phyloP scores from a whole-genome alignment of 805 yeast species.

The Candida parachauliodes region DNA sequence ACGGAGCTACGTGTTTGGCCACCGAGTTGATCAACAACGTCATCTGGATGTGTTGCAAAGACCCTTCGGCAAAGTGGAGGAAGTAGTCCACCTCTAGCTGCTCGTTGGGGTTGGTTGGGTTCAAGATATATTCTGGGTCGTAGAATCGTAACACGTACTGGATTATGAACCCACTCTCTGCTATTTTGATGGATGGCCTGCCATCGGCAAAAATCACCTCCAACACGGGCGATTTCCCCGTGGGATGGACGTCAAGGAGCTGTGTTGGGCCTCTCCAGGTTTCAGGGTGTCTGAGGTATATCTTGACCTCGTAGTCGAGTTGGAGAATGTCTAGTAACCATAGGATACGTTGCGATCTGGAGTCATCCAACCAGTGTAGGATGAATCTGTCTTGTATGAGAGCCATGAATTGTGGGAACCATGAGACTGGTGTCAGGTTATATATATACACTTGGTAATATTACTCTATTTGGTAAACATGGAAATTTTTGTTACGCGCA shows the following conservation, averaged over 20 bases:
- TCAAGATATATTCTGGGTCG: slow-evolving; percentile 26
- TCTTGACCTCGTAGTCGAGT: slow-evolving; percentile 51
- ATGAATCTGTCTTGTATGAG: slow-evolving; percentile 18
- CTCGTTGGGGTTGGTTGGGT: slow-evolving; percentile 31
- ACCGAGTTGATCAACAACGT: slow-evolving; percentile 35
- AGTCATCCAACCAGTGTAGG: slow-evolving; percentile 41
- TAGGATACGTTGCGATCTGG: slow-evolving; percentile 57
- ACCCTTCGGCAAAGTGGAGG: slow-evolving; percentile 58
- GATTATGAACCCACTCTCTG: slow-evolving; percentile 37
- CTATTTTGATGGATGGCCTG: slow-evolving; percentile 27
- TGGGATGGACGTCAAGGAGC: slow-evolving; percentile 51
- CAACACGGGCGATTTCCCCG: slow-evolving; percentile 62
- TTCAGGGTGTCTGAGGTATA: slow-evolving; percentile 47
- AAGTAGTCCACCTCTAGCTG: slow-evolving; percentile 48
- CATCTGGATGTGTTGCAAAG: slow-evolving; percentile 49
- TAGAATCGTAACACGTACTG: slow-evolving; percentile 35
- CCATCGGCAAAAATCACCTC: slow-evolving; percentile 40
- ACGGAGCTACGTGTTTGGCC: slow-evolving; percentile 44
- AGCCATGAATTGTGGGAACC: background rate
- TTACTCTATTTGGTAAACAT: background rate
- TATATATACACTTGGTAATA: too few species aligned
- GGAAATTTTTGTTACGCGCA: background rate
- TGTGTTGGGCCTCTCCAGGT: slow-evolving; percentile 45
- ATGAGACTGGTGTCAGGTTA: too few species aligned
- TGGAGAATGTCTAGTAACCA: slow-evolving; percentile 65